Evolutionary conservation across 306 rosid genomes (phyloP), one percentile per base, ranked within the genome.

Genomic region (Quercus alba): DNA sequence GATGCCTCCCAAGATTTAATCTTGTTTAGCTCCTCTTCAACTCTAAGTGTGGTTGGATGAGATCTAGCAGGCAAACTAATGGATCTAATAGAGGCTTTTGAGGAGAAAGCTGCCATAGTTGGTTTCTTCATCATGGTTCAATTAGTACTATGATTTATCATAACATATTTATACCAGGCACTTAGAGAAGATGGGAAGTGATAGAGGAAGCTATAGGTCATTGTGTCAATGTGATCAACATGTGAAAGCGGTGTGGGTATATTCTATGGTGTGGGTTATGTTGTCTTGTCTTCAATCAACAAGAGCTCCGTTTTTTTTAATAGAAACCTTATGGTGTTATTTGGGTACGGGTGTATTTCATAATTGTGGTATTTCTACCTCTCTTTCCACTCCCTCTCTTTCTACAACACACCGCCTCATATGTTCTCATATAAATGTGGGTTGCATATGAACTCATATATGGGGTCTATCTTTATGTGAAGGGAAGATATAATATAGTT

Each of bases 31-130:
- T 82, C 85, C 75, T 88, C 86, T 77, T 91, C 94, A 2, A 86
- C 59, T 51, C 18, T 63, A 23, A 51, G 25, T 35, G 97, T 91
- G 86, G 86, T 89, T 58, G 97, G 94, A 79, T 93, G 97, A 55
- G 97, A 89, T 84, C 94, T 82, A 1, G 88, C 70, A 5, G 97
- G 97, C 78, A 93, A 83, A 62, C 94, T 93, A 44, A 89, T 89
- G 68, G 91, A 85, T 78, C 97, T 74, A 73, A 87, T 8, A 41
- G 46, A 41, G 15, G 84, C 82, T 79, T 85, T 88, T 25, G 84
- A 85, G 57, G 94, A 85, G 75, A 89, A 85, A 23, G 91, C 31
- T 61, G 81, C 83, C 74, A 88, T 73, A 5, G 83, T 77, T 82
- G 78, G 70, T 54, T 67, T 77, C 81, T 78, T 86, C 90, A 85